Conservation (phyloP, 2,329 filamentous ascomycete genomes). For the Albifimbria verrucaria region DNA sequence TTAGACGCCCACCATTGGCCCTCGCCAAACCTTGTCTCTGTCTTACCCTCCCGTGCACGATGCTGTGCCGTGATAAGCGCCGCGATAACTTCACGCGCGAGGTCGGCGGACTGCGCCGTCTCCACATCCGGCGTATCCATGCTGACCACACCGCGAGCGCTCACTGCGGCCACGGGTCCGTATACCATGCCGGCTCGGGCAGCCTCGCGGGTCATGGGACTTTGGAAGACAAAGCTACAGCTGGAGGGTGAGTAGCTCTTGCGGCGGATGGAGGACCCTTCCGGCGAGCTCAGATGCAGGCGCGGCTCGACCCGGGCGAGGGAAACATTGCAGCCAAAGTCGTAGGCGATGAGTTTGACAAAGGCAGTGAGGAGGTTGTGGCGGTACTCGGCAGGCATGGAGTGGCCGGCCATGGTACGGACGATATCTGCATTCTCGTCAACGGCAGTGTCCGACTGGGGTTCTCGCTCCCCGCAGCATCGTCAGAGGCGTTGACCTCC, state of each 20-base stretch:
- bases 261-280: slow-evolving; percentile 26
- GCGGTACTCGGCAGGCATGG: slow-evolving; percentile 57
- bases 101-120: slow-evolving; percentile 59
- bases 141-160: slow-evolving; percentile 50
- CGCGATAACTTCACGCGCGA: slow-evolving; percentile 58
- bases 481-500: slow-evolving; percentile 21
- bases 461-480: slow-evolving; percentile 10
- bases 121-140: slow-evolving; percentile 43
- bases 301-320: slow-evolving; percentile 57
- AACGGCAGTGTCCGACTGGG: slow-evolving; percentile 1
- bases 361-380: slow-evolving; percentile 57
- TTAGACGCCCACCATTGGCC: slow-evolving; percentile 60
- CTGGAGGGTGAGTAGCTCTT: slow-evolving; percentile 56
- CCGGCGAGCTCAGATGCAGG: slow-evolving; percentile 47
- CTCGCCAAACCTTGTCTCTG: slow-evolving; percentile 55
- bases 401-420: slow-evolving; percentile 48
- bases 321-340: slow-evolving; percentile 61
- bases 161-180: slow-evolving; percentile 60
- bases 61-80: slow-evolving; percentile 63
- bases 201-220: slow-evolving; percentile 55
- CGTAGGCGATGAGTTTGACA: slow-evolving; percentile 62
- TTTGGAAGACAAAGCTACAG: slow-evolving; percentile 59
- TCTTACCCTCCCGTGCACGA: slow-evolving; percentile 54
- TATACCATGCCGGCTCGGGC: slow-evolving; percentile 58
- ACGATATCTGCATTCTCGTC: slow-evolving; percentile 5